Evolutionary conservation across 179 eudicot genomes (phyloP).

Genomic region (Carnegiea gigantea): DNA sequence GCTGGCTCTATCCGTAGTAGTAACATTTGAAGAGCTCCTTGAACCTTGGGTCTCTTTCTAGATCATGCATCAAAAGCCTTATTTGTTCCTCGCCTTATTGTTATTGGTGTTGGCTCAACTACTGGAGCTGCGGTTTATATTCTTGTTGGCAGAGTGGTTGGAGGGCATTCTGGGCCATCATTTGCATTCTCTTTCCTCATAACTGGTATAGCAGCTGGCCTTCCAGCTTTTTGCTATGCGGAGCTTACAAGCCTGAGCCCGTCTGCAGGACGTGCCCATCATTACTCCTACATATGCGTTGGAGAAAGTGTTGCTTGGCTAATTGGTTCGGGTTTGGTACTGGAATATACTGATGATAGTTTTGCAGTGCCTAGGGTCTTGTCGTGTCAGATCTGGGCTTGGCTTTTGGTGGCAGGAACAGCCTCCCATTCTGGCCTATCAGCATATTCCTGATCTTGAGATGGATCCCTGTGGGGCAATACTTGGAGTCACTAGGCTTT

Average conservation of each 20-base stretch:
- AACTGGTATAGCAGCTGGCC: slow-evolving; percentile 95
- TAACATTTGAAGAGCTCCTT: slow-evolving; percentile 48
- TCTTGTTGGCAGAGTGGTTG: slow-evolving; percentile 93
- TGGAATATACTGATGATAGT: slow-evolving; percentile 95
- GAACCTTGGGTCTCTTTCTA: slow-evolving; percentile 54
- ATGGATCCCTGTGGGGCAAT: slow-evolving; percentile 89
- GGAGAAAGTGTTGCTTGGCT: slow-evolving; percentile 98
- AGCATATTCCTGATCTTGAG: slow-evolving; percentile 60
- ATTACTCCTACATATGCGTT: slow-evolving; percentile 85
- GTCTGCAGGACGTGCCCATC: slow-evolving; percentile 98
- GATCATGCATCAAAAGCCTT: slow-evolving; percentile 56
- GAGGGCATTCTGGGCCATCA: slow-evolving; percentile 93
- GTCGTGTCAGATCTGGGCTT: slow-evolving; percentile 80
- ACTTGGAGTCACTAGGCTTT: slow-evolving; percentile 71
- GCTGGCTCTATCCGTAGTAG: too few species aligned
- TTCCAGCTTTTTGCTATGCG: slow-evolving; percentile 93
- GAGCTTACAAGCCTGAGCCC: slow-evolving; percentile 96
- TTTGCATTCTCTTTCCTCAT: slow-evolving; percentile 81
- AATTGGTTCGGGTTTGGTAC: slow-evolving; percentile 86
- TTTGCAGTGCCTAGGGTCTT: slow-evolving; percentile 96
- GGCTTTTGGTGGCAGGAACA: slow-evolving; percentile 79
- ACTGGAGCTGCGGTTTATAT: slow-evolving; percentile 95
- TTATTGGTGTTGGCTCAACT: slow-evolving; percentile 96
- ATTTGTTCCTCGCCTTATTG: slow-evolving; percentile 75
- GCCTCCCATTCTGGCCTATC: slow-evolving; percentile 80